Conservation (phyloP, 1,284 basidiomycete species). For the Trametes hirsuta region DNA sequence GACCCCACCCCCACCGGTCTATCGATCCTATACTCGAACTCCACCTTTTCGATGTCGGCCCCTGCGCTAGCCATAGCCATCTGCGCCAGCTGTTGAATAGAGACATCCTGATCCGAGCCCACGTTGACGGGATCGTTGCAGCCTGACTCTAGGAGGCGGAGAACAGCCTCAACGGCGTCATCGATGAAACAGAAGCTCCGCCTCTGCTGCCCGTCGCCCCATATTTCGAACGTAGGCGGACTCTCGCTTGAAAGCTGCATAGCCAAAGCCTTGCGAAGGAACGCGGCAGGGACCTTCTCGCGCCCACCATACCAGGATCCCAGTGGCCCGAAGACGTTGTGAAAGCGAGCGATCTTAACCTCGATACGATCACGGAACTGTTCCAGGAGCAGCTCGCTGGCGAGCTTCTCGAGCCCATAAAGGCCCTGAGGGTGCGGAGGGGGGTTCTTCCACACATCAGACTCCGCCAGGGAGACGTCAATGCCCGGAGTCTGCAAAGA, state of each 20-base stretch:
- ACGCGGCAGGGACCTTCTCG: constrained; percentile 62
- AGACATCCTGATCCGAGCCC: constrained; percentile 50
- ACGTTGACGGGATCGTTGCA: constrained; percentile 49
- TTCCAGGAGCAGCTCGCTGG: constrained; percentile 49
- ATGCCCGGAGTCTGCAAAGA: constrained; percentile 39
- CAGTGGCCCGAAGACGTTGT: constrained; percentile 60
- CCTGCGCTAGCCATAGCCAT: constrained; percentile 43
- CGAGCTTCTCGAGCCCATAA: constrained; percentile 62
- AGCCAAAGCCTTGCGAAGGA: constrained; percentile 55
- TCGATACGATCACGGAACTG: constrained; percentile 39
- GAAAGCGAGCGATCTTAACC: constrained; percentile 57
- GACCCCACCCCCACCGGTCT: constrained; percentile 52
- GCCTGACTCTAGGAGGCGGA: constrained; percentile 45
- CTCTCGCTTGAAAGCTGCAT: constrained; percentile 28
- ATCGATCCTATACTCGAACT: constrained; percentile 32
- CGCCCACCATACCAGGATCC: constrained; percentile 56
- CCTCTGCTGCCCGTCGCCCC: constrained; percentile 57
- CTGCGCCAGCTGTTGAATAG: constrained; percentile 48
- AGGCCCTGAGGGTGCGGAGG: constrained; percentile 54
- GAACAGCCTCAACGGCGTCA: constrained; percentile 53
- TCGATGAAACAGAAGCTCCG: constrained; percentile 60
- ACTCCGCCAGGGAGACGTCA: constrained; percentile 51
- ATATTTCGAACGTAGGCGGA: constrained; percentile 48
- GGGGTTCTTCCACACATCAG: constrained; percentile 42
- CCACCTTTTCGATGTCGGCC: constrained; percentile 34